phyloP scores from a whole-genome alignment of 805 yeast genomes.

The Metahyphopichia silvanorum region DNA sequence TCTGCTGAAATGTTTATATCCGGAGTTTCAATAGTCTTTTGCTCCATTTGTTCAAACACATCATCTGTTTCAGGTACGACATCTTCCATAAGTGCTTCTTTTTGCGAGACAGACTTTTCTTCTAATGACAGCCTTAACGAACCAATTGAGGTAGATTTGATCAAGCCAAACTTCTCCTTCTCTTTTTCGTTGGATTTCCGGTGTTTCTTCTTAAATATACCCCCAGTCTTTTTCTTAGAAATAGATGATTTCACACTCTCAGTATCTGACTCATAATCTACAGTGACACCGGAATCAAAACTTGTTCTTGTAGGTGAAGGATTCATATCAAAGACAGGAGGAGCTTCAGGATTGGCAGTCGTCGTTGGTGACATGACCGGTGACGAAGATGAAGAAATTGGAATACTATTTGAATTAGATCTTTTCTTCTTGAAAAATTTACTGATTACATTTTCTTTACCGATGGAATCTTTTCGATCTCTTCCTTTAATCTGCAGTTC shows the following conservation, averaged over 20 bases:
- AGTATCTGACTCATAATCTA: conserved; percentile 23
- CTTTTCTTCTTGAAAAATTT: conserved; percentile 39
- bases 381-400: neutral
- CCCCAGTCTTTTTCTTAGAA: conserved; percentile 13
- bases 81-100: neutral
- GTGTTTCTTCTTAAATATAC: conserved; percentile 7
- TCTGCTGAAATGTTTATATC: too few relatives aligned
- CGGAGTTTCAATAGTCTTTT: too few relatives aligned
- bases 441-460: conserved; percentile 38
- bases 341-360: neutral
- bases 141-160: neutral
- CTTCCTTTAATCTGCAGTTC: conserved; percentile 1
- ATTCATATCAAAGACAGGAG: neutral
- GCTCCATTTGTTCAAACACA: neutral
- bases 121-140: neutral
- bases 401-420: conserved; percentile 11
- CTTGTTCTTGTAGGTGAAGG: conserved; percentile 1
- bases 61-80: neutral
- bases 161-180: conserved; percentile 1
- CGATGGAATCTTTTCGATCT: conserved; percentile 11
- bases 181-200: conserved; percentile 6
- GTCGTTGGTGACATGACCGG: neutral
- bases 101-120: neutral
- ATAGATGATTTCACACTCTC: conserved; percentile 9
- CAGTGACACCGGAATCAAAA: conserved; percentile 16